These are phyloP conservation scores for Polyplosphaeria fusca DNA, from an alignment of 495 filamentous ascomycete genomes.

Conservation along the genomic window DNA sequence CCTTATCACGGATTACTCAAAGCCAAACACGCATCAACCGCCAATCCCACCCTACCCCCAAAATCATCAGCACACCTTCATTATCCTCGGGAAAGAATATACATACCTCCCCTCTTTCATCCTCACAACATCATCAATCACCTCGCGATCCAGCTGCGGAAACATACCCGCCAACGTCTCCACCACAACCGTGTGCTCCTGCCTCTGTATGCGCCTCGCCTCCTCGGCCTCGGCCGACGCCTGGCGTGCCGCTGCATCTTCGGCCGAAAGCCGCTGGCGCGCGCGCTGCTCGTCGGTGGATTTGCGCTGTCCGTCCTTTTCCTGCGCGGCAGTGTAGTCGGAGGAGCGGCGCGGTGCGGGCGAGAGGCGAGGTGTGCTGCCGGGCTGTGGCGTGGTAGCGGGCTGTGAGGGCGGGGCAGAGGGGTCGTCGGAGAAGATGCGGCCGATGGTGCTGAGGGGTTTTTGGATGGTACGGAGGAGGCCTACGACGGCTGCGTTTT, in stretches of 20 bases:
- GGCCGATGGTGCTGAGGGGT: conserved; percentile 90
- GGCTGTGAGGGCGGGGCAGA: conserved; percentile 12
- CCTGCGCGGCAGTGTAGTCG: conserved; percentile 40
- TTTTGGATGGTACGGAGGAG: conserved; percentile 87
- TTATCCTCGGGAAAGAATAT: background rate
- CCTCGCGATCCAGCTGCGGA: conserved; percentile 80
- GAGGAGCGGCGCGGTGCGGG: conserved; percentile 46
- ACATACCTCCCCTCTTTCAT: conserved; percentile 87
- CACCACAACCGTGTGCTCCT: conserved; percentile 85
- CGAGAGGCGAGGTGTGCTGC: conserved; percentile 56
- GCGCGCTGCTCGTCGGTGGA: conserved; percentile 18
- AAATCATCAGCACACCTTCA: background rate
- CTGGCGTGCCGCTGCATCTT: conserved; percentile 90
- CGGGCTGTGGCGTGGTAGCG: conserved; percentile 56
- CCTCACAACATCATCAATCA: conserved; percentile 91
- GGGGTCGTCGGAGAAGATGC: conserved; percentile 87
- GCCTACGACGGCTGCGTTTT: conserved; percentile 78
- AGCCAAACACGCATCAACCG: conserved; percentile 88
- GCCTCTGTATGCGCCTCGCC: conserved; percentile 75
- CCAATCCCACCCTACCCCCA: conserved; percentile 68
- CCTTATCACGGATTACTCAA: conserved; percentile 51
- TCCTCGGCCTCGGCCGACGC: conserved; percentile 91
- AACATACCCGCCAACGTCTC: conserved; percentile 93
- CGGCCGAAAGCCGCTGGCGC: conserved; percentile 54
- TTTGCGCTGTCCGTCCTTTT: conserved; percentile 20